These are phyloP conservation scores for Russula compacta DNA, from an alignment of 768 basidiomycete genomes.

Conservation along the genomic window DNA sequence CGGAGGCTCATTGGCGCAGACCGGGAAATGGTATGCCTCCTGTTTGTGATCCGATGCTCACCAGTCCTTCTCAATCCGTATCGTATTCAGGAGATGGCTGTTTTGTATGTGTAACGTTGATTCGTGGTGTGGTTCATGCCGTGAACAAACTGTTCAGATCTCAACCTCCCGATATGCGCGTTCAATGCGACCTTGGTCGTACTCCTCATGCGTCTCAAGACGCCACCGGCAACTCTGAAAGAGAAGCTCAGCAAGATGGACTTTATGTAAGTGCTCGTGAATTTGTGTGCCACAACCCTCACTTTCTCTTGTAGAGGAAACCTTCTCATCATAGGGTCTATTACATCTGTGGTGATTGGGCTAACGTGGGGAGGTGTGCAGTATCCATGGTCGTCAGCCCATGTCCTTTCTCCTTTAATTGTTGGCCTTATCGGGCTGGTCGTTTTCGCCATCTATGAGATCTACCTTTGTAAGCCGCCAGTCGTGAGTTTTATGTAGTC, in stretches of 20 bases:
- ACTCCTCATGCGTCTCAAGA: conserved; percentile 28
- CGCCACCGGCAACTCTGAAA: conserved; percentile 26
- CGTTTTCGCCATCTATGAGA: conserved; percentile 33
- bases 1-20: conserved; percentile 23
- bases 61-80: background rate
- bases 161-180: conserved; percentile 32
- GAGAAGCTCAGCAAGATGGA: conserved; percentile 32
- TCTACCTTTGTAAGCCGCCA: conserved; percentile 26
- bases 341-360: conserved; percentile 25
- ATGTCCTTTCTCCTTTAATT: conserved; percentile 35
- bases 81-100: conserved; percentile 17
- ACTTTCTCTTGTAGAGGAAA: conserved; percentile 28
- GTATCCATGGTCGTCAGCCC: conserved; percentile 33
- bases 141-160: conserved; percentile 19
- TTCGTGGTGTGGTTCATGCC: background rate
- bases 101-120: conserved; percentile 14
- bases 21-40: conserved; percentile 7
- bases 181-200: conserved; percentile 25
- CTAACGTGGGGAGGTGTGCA: conserved; percentile 37
- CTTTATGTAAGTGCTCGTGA: conserved; percentile 27
- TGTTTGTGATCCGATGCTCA: background rate
- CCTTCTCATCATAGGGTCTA: conserved; percentile 26
- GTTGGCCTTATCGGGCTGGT: conserved; percentile 32
- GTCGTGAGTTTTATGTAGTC: conserved; percentile 23
- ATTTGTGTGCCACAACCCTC: background rate